These are phyloP conservation scores for Sugiyamaella mastotermitis DNA, from an alignment of 805 yeast species.

Conservation along the genomic window DNA sequence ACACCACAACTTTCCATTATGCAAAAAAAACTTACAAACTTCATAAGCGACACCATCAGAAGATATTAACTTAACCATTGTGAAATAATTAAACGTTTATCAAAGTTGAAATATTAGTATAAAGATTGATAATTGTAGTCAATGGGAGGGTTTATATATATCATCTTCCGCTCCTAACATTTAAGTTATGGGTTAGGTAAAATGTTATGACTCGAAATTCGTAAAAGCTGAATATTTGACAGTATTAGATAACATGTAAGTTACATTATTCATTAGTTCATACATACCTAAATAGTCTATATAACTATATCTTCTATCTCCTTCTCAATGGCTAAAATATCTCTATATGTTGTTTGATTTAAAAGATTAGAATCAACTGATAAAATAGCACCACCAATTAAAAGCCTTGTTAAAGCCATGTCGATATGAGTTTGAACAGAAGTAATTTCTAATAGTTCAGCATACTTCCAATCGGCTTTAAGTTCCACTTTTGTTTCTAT, in stretches of 20 bases:
- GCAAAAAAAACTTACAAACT: conserved; percentile 59
- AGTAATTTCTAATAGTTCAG: no score
- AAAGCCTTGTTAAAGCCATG: background rate
- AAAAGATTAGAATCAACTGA: background rate
- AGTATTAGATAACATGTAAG: background rate
- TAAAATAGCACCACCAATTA: background rate
- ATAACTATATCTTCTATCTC: background rate
- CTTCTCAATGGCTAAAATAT: no score
- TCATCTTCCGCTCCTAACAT: background rate
- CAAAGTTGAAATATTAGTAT: background rate
- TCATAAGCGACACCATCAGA: conserved; percentile 77
- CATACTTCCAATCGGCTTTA: no score
- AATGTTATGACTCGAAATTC: background rate
- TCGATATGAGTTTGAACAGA: conserved; percentile 1
- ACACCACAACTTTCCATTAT: no score
- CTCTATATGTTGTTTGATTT: background rate
- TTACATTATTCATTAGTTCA: background rate
- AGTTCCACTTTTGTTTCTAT: background rate
- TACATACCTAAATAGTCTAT: background rate
- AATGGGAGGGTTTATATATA: background rate
- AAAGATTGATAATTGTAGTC: background rate
- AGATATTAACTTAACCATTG: conserved; percentile 45
- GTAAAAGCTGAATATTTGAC: background rate
- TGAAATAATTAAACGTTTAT: background rate
- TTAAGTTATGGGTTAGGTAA: background rate